Base-by-base conservation (phyloP, 2,329 filamentous ascomycete species). In the Colletotrichum sojae region DNA sequence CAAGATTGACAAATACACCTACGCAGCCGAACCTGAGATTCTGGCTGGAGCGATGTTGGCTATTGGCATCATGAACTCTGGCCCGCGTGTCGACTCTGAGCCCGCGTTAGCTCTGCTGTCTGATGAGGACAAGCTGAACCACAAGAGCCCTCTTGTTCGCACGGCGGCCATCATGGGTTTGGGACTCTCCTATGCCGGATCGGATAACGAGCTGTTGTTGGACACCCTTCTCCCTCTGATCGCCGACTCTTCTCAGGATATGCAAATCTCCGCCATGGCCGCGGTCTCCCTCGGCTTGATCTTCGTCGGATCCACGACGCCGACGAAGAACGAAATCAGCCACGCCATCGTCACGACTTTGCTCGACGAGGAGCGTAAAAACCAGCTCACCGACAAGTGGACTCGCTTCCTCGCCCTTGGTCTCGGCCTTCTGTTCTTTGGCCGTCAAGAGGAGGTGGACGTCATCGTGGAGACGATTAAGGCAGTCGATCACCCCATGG, bases 391-490 rank as follows among this genome's bases (percentile, higher is more conserved):
- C 74, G 94, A 98, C 83, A 99, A 98, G 83, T 99, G 96, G 96
- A 96, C 95, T 39, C 91, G 96, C 18, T 99, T 99, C 84, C 92
- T 99, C 84, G 95, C 94, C 20, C 91, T 99, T 49, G 96, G 96
- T 72, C 88, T 99, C 71, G 96, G 95, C 2, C 88, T 99, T 27
- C 86, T 99, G 31, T 99, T 94, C 88, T 98, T 99, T 75, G 96
- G 96, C 46, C 92, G 94, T 72, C 96, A 99, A 82, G 96, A 99
- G 80, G 95, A 98, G 80, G 96, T 98, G n/a, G 96, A 99, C 76
- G 95, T 98, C 67, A 95, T 98, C 73, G 84, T 98, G 39, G 96
- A 99, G 83, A 97, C 96, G 0, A 88, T 99, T 64, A 99, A 98
- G 85, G 96, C 93, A 27, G 94, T 98, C 62, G 95, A 98, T 72